Conservation (phyloP, 768 basidiomycete genomes). For the Lyophyllum decastes region DNA sequence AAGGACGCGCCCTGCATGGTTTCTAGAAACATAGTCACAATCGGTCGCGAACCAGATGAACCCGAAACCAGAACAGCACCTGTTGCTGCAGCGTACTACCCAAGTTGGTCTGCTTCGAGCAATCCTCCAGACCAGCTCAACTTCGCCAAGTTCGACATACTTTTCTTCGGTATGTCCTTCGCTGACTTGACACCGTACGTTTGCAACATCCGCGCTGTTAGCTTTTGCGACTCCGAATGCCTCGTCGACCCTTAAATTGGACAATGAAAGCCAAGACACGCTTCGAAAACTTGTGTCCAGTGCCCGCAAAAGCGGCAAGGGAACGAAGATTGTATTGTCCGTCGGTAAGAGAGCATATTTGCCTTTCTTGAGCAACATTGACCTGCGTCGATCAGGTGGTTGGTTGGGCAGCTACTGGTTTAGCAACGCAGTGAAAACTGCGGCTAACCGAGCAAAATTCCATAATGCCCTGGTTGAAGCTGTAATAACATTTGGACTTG, state of each 20-base stretch:
- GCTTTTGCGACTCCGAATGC: constrained; percentile 74
- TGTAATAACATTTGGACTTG: constrained; percentile 61
- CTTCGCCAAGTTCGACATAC: constrained; percentile 64
- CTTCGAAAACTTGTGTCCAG: constrained; percentile 56
- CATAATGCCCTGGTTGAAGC: constrained; percentile 52
- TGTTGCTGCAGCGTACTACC: constrained; percentile 50
- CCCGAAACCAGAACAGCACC: constrained; percentile 11
- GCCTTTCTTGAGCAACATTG: background rate
- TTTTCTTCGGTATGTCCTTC: constrained; percentile 54
- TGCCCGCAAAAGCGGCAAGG: constrained; percentile 55
- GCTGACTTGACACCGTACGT: background rate
- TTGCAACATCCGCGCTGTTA: constrained; percentile 22
- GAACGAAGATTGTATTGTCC: constrained; percentile 66
- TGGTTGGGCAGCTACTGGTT: constrained; percentile 73
- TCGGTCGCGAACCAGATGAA: background rate
- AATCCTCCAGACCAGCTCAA: constrained; percentile 60
- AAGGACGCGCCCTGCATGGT: constrained; percentile 7
- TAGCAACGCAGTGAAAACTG: constrained; percentile 54
- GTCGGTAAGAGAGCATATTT: constrained; percentile 52
- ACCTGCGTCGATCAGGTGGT: constrained; percentile 38
- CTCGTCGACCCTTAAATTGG: constrained; percentile 53
- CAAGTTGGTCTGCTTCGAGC: constrained; percentile 47
- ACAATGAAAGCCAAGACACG: constrained; percentile 46
- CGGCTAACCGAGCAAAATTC: constrained; percentile 52
- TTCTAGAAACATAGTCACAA: constrained; percentile 1